phyloP scores from a whole-genome alignment of 495 filamentous ascomycete genomes.

The Penicillium egyptiacum region DNA sequence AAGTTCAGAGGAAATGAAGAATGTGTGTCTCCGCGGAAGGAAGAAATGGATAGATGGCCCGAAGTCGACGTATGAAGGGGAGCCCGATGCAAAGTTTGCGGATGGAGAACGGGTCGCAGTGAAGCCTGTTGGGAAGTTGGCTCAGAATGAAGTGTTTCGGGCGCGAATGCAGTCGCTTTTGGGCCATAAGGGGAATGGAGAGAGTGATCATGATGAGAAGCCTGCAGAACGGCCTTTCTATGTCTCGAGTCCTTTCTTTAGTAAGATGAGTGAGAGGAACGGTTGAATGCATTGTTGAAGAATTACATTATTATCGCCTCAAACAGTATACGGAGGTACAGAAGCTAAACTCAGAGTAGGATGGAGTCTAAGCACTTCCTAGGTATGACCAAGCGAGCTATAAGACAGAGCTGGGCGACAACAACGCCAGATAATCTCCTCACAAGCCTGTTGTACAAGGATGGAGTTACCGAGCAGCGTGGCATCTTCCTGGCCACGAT shows the following conservation, averaged over 20 bases:
- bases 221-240: neutral
- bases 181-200: neutral
- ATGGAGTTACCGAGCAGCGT: neutral
- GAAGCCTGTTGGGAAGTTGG: constrained; percentile 2
- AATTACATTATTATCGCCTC: neutral
- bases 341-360: neutral
- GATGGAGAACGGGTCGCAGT: neutral
- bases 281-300: neutral
- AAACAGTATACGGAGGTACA: neutral
- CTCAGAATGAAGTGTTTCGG: neutral
- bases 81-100: neutral
- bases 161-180: constrained; percentile 2
- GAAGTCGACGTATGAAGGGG: neutral
- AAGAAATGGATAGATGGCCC: constrained; percentile 3
- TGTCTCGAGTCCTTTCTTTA: constrained; percentile 2
- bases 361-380: neutral
- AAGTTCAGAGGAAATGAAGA: constrained; percentile 1
- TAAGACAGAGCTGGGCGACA: too few species aligned
- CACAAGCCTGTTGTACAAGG: too few species aligned
- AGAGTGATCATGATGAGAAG: neutral
- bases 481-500: too few species aligned
- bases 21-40: neutral
- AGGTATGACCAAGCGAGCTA: too few species aligned
- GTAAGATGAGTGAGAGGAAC: neutral
- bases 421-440: too few species aligned